Base-by-base conservation (phyloP, 345 rosid species). In the Rhodomyrtus tomentosa region DNA sequence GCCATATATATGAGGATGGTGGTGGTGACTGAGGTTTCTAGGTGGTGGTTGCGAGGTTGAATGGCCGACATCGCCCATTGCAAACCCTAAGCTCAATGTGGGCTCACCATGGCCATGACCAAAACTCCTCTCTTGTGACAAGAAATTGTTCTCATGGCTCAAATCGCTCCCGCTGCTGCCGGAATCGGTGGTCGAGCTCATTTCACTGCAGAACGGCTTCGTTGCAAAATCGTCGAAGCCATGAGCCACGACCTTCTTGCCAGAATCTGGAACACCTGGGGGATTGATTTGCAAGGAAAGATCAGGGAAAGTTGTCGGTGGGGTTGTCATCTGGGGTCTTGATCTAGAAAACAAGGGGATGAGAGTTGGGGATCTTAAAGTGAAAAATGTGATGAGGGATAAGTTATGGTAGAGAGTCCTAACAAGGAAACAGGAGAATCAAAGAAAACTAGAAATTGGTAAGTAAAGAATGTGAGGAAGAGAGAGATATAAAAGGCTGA, bases 231-330 rank as follows among this genome's bases (percentile, higher is more conserved):
- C 79, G 5, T 68, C 25, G 12, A 21, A 68, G 38, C 21, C 79
- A 68, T 36, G 16, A 68, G 20, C 36, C 54, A 85, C 58, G 25
- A 88, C 85, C 81, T 84, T 88, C 9, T 62, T 84, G 32, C 83
- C 83, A 76, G 84, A 81, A 84, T 84, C 87, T 52, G 89, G 88
- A 82, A 87, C 49, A 10, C 89, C 85, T 20, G 98, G 99, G 32
- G 90, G 98, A 86, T 98, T 94, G 89, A 96, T 96, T 89, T 95
- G 96, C 87, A 96, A 89, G 15, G 98, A 95, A 84, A 96, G 98
- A 90, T 95, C 98, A 81, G 95, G 73, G 82, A 82, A 84, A 84
- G 85, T 51, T n/a, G 86, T 32, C 21, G 86, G 40, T 25, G 86
- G n/a, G 24, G 85, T 49, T 48, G 76, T 82, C 87, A 87, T 88